Conservation (phyloP, 768 basidiomycete genomes). For the Termitomyces sp. region DNA sequence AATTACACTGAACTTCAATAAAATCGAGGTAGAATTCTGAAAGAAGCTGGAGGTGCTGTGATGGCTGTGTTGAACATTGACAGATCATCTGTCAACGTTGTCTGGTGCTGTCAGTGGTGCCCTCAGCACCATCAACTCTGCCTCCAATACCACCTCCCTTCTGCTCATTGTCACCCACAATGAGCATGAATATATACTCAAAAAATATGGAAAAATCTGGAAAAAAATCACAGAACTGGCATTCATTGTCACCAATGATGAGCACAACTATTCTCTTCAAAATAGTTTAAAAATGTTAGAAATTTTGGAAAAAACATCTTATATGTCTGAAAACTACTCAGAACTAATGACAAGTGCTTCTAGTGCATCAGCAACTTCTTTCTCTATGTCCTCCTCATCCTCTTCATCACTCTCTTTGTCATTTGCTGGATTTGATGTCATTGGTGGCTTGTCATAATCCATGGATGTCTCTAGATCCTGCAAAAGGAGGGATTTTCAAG, state of each 20-base stretch:
- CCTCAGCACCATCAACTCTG: background rate
- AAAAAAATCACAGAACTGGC: background rate
- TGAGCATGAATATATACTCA: background rate
- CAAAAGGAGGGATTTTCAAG: background rate
- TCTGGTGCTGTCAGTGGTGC: background rate
- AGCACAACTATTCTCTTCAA: background rate
- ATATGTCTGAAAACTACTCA: too few relatives aligned
- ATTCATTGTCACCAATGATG: background rate
- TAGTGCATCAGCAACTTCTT: background rate
- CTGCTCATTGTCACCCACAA: background rate
- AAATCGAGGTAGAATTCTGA: background rate
- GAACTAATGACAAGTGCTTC: too few relatives aligned
- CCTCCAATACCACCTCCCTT: background rate
- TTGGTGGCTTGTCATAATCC: background rate
- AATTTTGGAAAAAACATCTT: background rate
- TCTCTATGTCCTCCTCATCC: background rate
- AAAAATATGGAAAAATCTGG: background rate
- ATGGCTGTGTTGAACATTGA: background rate
- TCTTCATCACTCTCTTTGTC: background rate
- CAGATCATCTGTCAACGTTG: background rate
- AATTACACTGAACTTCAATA: too few relatives aligned
- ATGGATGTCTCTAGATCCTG: background rate
- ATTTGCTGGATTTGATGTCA: background rate
- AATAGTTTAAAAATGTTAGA: background rate
- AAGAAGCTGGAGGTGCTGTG: background rate